phyloP scores from a whole-genome alignment of 768 basidiomycete genomes.

The Sarcomyxa edulis region DNA sequence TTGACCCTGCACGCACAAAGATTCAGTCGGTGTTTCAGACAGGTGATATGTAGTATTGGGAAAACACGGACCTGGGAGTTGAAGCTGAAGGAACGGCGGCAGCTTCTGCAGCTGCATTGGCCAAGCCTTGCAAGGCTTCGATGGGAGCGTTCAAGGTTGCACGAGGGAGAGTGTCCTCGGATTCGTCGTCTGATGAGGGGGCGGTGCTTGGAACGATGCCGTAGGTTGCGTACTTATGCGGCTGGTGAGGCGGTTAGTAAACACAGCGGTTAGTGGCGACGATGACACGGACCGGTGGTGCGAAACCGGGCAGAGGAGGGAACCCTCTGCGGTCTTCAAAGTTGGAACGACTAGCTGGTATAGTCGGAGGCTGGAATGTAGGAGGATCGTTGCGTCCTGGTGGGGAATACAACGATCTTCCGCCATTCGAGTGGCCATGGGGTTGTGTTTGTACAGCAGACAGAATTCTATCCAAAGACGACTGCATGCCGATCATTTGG shows the following conservation, averaged over 20 bases:
- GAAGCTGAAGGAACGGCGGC: conserved; percentile 71
- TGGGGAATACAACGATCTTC: conserved; percentile 4
- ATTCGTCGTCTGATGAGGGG: conserved; percentile 87
- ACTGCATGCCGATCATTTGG: conserved; percentile 94
- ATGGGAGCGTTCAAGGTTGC: conserved; percentile 87
- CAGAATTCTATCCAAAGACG: conserved; percentile 80
- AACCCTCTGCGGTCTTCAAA: conserved; percentile 45
- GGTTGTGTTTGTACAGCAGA: conserved; percentile 51
- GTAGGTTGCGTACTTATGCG: conserved; percentile 88
- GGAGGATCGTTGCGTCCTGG: conserved; percentile 26
- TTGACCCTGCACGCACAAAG: conserved; percentile 52
- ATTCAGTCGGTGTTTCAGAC: conserved; percentile 1
- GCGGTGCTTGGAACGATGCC: conserved; percentile 83
- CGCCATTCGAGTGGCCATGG: conserved; percentile 16
- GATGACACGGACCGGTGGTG: conserved; percentile 68
- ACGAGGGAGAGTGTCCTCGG: conserved; percentile 82
- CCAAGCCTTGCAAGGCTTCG: conserved; percentile 89
- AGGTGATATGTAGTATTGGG: background rate
- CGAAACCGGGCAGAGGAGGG: conserved; percentile 87
- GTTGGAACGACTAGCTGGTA: conserved; percentile 22
- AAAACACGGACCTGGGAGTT: conserved; percentile 46
- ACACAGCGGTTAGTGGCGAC: conserved; percentile 9
- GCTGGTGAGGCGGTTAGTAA: conserved; percentile 36
- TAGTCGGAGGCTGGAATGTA: conserved; percentile 27
- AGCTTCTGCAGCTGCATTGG: conserved; percentile 93